Base-by-base conservation (phyloP, 2,329 filamentous ascomycete genomes). In the Fusarium musae region DNA sequence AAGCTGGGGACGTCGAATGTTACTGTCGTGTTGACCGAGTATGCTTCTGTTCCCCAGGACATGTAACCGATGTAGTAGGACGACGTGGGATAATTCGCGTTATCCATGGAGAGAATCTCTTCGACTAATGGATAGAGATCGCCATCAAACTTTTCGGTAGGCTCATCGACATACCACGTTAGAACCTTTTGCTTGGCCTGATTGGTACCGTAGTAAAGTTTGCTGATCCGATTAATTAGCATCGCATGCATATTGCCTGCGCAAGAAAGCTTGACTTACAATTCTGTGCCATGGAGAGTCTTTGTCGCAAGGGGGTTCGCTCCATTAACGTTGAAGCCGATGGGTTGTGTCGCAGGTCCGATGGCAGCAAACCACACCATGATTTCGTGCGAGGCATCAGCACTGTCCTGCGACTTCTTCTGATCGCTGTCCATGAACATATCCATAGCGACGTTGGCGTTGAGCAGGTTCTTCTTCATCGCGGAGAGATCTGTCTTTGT, bases 371-470 rank as follows among this genome's bases (percentile, higher is more conserved):
- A 84, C 87, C 86, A 89, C 40, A 90, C 83, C 87, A 89, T 89
- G 79, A 90, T 82, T 80, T 90, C 88, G 79, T 84, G 86, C 15
- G 75, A 73, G 5, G 88, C 85, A 9, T 81, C 80, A 2, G 77
- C 77, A 46, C 82, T 85, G 77, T 85, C 78, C 47, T 78, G 66
- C 0, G 88, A 80, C 2, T 78, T 83, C 2, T 70, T 74, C 60
- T 83, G 77, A 76, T 87, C 82, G 32, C 74, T 77, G 70, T 89
- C 87, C 60, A 89, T 79, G 79, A 89, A 90, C 84, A 90, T 87
- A 80, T 90, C 88, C 68, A 90, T 81, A 40, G 87, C 87, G 39
- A 90, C 87, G 81, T 90, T 90, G 78, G 86, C 80, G 73, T 88
- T 87, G 66, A 88, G 78, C 1, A 76, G 69, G n/a, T 79, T 78